phyloP scores from a whole-genome alignment of 2,329 filamentous ascomycete species.

The Phoma sp. region DNA sequence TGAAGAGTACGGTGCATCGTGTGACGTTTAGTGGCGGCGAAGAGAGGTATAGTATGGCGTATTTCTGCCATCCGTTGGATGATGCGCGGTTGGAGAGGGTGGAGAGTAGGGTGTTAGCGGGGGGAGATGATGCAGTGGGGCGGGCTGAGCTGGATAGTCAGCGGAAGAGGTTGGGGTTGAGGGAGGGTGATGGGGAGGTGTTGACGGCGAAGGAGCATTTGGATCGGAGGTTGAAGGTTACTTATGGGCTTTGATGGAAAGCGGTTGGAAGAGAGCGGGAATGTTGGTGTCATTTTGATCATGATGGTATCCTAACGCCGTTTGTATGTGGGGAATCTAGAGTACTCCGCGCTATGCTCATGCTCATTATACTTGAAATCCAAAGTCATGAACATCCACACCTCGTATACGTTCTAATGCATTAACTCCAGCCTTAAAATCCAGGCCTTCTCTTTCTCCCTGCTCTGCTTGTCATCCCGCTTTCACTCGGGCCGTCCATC shows the following conservation, averaged over 20 bases:
- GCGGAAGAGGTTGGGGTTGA: conserved; percentile 53
- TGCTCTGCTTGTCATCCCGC: conserved; percentile 24
- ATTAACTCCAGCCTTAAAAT: background rate
- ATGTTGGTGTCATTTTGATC: no score
- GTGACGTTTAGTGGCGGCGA: conserved; percentile 71
- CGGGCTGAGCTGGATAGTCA: conserved; percentile 43
- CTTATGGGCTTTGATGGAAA: conserved; percentile 56
- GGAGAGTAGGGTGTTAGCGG: conserved; percentile 59
- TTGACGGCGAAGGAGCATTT: conserved; percentile 68
- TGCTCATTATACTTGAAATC: background rate
- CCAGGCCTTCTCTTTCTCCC: conserved; percentile 35
- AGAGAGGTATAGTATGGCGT: conserved; percentile 66
- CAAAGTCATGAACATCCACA: background rate
- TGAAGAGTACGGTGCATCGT: conserved; percentile 87
- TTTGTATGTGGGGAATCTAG: background rate
- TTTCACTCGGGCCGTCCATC: conserved; percentile 42
- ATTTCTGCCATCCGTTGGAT: conserved; percentile 70
- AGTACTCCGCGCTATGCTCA: background rate
- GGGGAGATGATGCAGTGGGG: conserved; percentile 43
- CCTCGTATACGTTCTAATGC: background rate
- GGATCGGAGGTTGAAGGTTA: conserved; percentile 63
- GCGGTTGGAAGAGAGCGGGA: background rate
- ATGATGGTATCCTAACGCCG: background rate
- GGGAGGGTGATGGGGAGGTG: conserved; percentile 50
- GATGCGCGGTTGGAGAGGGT: conserved; percentile 62